These are phyloP conservation scores for Trametes maxima DNA, from an alignment of 768 basidiomycete species.

Conservation along the genomic window DNA sequence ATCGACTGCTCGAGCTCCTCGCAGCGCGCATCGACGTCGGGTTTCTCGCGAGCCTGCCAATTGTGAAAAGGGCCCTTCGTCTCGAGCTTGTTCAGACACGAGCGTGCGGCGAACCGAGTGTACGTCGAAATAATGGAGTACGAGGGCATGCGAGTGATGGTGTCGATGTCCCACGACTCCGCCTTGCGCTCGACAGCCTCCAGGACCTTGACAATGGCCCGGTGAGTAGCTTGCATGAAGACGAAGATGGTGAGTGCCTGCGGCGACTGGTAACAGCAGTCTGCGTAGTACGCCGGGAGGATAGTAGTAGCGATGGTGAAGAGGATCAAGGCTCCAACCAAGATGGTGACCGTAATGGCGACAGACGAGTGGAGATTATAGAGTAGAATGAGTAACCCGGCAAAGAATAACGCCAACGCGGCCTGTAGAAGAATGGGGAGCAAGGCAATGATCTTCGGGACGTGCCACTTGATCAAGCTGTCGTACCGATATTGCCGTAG, in stretches of 20 bases:
- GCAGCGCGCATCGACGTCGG: background rate
- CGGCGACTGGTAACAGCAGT: slow-evolving; percentile 23
- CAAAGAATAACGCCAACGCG: slow-evolving; percentile 15
- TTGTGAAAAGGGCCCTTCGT: background rate
- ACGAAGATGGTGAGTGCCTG: slow-evolving; percentile 14
- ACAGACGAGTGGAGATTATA: slow-evolving; percentile 3
- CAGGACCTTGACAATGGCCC: background rate
- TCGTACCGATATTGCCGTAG: slow-evolving; percentile 29
- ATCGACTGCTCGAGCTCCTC: slow-evolving; percentile 13
- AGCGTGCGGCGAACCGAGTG: background rate
- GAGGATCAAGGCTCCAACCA: background rate
- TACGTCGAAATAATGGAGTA: background rate
- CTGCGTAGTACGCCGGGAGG: slow-evolving; percentile 11
- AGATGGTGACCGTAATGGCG: background rate
- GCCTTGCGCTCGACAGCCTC: background rate
- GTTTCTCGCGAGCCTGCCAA: slow-evolving; percentile 13
- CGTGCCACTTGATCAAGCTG: slow-evolving; percentile 27
- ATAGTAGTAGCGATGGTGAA: slow-evolving; percentile 9
- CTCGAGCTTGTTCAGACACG: background rate
- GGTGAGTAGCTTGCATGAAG: background rate
- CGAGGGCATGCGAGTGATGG: background rate
- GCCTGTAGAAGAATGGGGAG: slow-evolving; percentile 30
- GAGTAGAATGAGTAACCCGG: slow-evolving; percentile 15
- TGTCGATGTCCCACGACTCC: background rate
- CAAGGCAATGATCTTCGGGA: slow-evolving; percentile 25